Conservation (phyloP, 495 filamentous ascomycete species). For the Beverwykella pulmonaria region DNA sequence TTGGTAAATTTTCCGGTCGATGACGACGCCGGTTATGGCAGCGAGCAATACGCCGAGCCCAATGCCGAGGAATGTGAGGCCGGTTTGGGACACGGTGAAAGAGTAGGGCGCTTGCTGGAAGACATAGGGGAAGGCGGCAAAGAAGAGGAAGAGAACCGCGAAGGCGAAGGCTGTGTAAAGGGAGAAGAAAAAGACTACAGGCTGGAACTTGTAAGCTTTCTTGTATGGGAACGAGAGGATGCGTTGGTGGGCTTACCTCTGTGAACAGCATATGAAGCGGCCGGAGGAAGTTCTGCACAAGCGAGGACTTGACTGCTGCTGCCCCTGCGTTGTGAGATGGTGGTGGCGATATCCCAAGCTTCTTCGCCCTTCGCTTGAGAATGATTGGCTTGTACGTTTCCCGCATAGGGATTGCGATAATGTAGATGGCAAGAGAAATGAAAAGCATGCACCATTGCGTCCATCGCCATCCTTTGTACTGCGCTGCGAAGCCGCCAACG, state of each 20-base stretch:
- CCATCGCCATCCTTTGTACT: constrained; percentile 65
- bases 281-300: constrained; percentile 60
- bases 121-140: constrained; percentile 62
- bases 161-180: constrained; percentile 68
- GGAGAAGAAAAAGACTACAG: constrained; percentile 63
- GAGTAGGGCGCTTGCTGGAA: constrained; percentile 30
- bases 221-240: neutral
- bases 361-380: constrained; percentile 54
- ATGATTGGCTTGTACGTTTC: constrained; percentile 70
- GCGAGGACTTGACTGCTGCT: constrained; percentile 51
- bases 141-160: constrained; percentile 66
- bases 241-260: constrained; percentile 44
- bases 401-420: constrained; percentile 47
- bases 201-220: constrained; percentile 34
- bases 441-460: constrained; percentile 60
- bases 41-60: constrained; percentile 59
- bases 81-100: constrained; percentile 47
- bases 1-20: constrained; percentile 51
- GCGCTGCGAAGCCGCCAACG: constrained; percentile 64
- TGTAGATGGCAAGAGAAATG: constrained; percentile 49
- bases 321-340: constrained; percentile 29
- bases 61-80: constrained; percentile 63
- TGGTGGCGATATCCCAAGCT: constrained; percentile 47
- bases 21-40: constrained; percentile 49
- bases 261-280: constrained; percentile 65